These are phyloP conservation scores for Parastagonospora nodorum DNA, from an alignment of 2,329 filamentous ascomycete species.

Conservation along the genomic window DNA sequence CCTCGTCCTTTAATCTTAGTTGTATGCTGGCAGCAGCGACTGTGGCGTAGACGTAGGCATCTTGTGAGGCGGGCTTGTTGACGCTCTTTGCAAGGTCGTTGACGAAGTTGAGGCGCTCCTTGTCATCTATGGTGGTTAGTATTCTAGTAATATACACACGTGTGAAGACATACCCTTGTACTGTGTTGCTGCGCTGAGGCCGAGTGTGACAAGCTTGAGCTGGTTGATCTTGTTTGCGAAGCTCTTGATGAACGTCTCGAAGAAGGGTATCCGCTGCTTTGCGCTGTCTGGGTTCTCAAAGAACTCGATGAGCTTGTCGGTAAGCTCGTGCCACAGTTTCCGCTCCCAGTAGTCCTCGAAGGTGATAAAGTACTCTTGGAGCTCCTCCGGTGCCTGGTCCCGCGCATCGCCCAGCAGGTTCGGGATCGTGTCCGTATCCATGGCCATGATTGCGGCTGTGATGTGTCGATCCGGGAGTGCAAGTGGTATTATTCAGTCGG, in stretches of 20 bases:
- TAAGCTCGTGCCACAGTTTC: slow-evolving; percentile 99
- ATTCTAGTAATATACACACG: neutral
- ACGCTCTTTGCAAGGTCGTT: slow-evolving; percentile 83
- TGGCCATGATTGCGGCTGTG: slow-evolving; percentile 50
- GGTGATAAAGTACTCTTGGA: slow-evolving; percentile 84
- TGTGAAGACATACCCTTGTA: slow-evolving; percentile 66
- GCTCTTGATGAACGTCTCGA: slow-evolving; percentile 91
- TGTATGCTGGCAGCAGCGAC: slow-evolving; percentile 89
- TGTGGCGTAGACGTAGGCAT: slow-evolving; percentile 92
- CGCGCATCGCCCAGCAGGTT: slow-evolving; percentile 92
- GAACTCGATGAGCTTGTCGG: slow-evolving; percentile 83
- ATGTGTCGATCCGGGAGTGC: neutral
- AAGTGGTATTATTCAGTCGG: slow-evolving; percentile 6
- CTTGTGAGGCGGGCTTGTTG: slow-evolving; percentile 89
- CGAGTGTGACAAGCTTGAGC: slow-evolving; percentile 91
- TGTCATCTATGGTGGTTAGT: slow-evolving; percentile 67
- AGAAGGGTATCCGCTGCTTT: slow-evolving; percentile 84
- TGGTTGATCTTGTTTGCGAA: slow-evolving; percentile 99
- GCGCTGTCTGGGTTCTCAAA: slow-evolving; percentile 83
- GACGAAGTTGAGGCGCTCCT: slow-evolving; percentile 85
- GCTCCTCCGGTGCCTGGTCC: slow-evolving; percentile 82
- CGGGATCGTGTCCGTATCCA: slow-evolving; percentile 86
- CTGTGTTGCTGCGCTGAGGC: slow-evolving; percentile 83
- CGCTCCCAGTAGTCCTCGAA: slow-evolving; percentile 98
- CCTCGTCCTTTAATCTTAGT: slow-evolving; percentile 76